Evolutionary conservation across 2,329 filamentous ascomycete genomes (phyloP).

Genomic region (Acephala macrosclerotiorum): DNA sequence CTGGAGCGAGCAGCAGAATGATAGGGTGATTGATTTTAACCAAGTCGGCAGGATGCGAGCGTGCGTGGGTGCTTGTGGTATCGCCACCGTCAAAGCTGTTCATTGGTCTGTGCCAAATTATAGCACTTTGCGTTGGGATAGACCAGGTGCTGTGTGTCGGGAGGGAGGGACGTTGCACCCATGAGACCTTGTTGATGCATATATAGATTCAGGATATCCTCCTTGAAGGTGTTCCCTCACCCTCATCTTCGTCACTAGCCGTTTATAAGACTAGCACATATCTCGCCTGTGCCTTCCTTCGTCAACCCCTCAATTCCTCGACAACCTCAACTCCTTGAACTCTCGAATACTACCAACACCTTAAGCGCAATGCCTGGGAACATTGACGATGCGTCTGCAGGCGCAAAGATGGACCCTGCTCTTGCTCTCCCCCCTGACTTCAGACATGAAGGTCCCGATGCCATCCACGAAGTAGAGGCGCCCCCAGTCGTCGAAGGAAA

Average conservation of each 20-base stretch:
- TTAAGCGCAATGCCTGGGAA: slow-evolving; percentile 24
- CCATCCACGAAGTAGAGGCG: slow-evolving; percentile 14
- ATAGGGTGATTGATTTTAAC: slow-evolving; percentile 6
- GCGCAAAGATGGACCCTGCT: slow-evolving; percentile 35
- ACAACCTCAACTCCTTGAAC: background rate
- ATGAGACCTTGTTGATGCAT: slow-evolving; percentile 17
- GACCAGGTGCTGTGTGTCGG: background rate
- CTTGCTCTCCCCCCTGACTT: slow-evolving; percentile 33
- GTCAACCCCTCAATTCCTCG: background rate
- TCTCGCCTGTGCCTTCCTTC: background rate
- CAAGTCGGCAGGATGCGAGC: background rate
- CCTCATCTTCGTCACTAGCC: background rate
- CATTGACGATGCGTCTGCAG: slow-evolving; percentile 35
- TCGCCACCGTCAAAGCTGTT: background rate
- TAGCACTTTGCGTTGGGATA: background rate
- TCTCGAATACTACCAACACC: background rate
- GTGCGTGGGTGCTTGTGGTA: background rate
- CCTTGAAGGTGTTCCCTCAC: background rate
- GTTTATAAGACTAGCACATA: background rate
- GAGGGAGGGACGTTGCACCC: background rate
- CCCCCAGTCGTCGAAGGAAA: slow-evolving; percentile 55
- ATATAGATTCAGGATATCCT: slow-evolving; percentile 20
- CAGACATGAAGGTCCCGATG: slow-evolving; percentile 31
- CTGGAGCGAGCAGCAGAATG: background rate
- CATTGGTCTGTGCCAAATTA: slow-evolving; percentile 3